These are phyloP conservation scores for Plasmodium reichenowi DNA, from an alignment of 169 alveolate genomes.

Conservation along the genomic window DNA sequence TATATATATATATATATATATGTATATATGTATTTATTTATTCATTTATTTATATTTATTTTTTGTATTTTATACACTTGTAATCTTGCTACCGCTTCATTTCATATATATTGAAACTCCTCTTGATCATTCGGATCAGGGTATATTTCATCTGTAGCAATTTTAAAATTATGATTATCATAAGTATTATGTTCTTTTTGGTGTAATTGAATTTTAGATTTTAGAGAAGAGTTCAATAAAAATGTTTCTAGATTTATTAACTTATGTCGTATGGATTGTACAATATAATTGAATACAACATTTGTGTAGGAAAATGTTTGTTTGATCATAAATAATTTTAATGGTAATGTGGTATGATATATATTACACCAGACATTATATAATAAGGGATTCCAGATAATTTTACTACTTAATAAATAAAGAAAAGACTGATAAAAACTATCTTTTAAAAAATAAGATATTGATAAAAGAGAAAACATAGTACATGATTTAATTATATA, in stretches of 20 bases:
- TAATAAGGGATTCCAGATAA: conserved; percentile 49
- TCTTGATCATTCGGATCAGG: conserved; percentile 14
- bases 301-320: conserved; percentile 46
- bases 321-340: conserved; percentile 45
- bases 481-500: conserved; percentile 19
- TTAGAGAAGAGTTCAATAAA: conserved; percentile 37
- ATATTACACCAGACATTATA: conserved; percentile 56
- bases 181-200: conserved; percentile 16
- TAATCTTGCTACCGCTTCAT: background rate
- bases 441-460: conserved; percentile 17
- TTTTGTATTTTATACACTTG: background rate
- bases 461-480: conserved; percentile 18
- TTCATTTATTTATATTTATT: background rate
- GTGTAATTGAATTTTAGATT: conserved; percentile 12
- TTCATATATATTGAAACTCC: conserved; percentile 25
- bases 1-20: no score
- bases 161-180: conserved; percentile 18
- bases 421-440: conserved; percentile 28
- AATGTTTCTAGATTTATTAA: conserved; percentile 31
- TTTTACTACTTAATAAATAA: conserved; percentile 43
- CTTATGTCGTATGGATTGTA: conserved; percentile 14
- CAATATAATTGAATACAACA: conserved; percentile 17
- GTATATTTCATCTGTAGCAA: conserved; percentile 18
- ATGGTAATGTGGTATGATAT: conserved; percentile 57
- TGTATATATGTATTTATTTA: no score